These are phyloP conservation scores for Lepidium africanum DNA, from an alignment of 345 rosid genomes.

Conservation along the genomic window DNA sequence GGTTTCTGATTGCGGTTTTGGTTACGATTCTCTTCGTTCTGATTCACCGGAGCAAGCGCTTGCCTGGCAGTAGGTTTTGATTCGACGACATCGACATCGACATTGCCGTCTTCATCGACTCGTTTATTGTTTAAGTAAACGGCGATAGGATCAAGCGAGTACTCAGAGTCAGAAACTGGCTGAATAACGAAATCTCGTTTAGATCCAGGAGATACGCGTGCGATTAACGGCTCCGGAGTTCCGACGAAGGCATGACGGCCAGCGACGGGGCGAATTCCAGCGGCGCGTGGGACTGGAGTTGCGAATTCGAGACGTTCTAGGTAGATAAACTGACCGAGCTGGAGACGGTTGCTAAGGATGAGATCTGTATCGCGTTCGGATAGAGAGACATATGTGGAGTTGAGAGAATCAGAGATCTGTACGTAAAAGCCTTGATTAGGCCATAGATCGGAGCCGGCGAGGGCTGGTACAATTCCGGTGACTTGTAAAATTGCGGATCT, in stretches of 20 bases:
- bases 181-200: slow-evolving; percentile 75
- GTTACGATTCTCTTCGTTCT: slow-evolving; percentile 14
- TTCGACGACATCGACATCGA: background rate
- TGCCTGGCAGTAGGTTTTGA: slow-evolving; percentile 24
- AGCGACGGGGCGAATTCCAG: slow-evolving; percentile 77
- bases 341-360: slow-evolving; percentile 85
- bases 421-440: slow-evolving; percentile 94
- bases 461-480: slow-evolving; percentile 88
- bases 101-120: slow-evolving; percentile 1
- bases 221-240: slow-evolving; percentile 73
- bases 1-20: slow-evolving; percentile 19
- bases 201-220: slow-evolving; percentile 59
- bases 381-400: slow-evolving; percentile 94
- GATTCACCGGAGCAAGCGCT: slow-evolving; percentile 49
- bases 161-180: slow-evolving; percentile 72
- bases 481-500: slow-evolving; percentile 87
- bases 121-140: slow-evolving; percentile 54
- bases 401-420: slow-evolving; percentile 94
- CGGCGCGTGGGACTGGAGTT: slow-evolving; percentile 75
- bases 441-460: slow-evolving; percentile 84
- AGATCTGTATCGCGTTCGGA: slow-evolving; percentile 87
- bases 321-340: slow-evolving; percentile 93
- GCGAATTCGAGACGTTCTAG: slow-evolving; percentile 74
- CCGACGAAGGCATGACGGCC: slow-evolving; percentile 91
- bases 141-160: slow-evolving; percentile 66